Conservation (phyloP, 345 rosid species). For the Pugionium dolabratum region DNA sequence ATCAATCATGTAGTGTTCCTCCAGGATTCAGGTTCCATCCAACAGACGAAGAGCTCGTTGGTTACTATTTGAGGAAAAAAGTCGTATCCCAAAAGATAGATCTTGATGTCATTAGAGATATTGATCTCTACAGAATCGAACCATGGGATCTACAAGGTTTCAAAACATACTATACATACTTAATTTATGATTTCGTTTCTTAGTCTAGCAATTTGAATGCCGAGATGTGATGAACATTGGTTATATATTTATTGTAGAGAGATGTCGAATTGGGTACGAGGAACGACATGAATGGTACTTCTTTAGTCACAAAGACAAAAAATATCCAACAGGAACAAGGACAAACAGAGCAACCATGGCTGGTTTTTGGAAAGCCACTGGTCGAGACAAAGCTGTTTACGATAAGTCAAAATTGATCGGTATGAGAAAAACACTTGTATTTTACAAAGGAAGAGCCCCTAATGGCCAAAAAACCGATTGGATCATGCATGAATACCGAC, state of each 20-base stretch:
- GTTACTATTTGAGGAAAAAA: conserved; percentile 94
- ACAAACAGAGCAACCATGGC: conserved; percentile 97
- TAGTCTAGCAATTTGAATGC: conserved; percentile 1
- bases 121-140: conserved; percentile 93
- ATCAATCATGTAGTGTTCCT: conserved; percentile 76
- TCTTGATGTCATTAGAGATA: conserved; percentile 93
- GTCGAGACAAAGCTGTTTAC: conserved; percentile 87
- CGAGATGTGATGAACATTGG: conserved; percentile 22
- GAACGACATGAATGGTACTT: conserved; percentile 97
- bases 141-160: conserved; percentile 98
- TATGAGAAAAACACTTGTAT: conserved; percentile 97
- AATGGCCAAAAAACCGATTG: conserved; percentile 95
- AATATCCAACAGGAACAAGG: conserved; percentile 96
- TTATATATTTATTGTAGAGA: conserved; percentile 48
- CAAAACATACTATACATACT: conserved; percentile 3
- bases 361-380: conserved; percentile 89
- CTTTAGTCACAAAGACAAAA: conserved; percentile 98
- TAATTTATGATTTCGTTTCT: background rate
- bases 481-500: conserved; percentile 98
- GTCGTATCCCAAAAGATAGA: conserved; percentile 95
- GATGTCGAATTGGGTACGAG: conserved; percentile 88
- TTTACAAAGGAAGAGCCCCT: conserved; percentile 99
- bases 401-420: conserved; percentile 90
- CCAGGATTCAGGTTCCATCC: conserved; percentile 99
- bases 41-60: conserved; percentile 96